Percentiles rank a stretch among this genome's conserved stretches.
Conservation (phyloP, 108 stramenopile species). For the Cyclostephanos invisitatus region DNA sequence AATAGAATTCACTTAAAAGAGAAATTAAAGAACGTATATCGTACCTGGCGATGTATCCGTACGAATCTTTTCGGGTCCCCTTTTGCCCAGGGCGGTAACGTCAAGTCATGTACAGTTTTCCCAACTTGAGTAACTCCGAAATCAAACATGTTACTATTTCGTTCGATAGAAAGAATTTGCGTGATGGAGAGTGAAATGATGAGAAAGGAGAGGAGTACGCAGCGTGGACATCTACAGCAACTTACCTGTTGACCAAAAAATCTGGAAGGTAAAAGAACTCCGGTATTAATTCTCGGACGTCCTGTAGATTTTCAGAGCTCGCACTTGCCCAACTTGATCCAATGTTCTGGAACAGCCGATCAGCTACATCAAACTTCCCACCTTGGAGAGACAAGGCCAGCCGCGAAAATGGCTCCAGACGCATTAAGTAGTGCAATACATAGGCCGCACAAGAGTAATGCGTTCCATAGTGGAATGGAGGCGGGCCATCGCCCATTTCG, state of each 20-base stretch:
- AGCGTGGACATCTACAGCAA: neutral
- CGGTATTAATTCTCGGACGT: constrained; percentile 98
- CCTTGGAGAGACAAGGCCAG: constrained; percentile 93
- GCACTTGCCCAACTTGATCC: constrained; percentile 86
- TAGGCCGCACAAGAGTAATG: constrained; percentile 97
- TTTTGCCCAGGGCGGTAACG: constrained; percentile 94
- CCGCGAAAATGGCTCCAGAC: constrained; percentile 93
- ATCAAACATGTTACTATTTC: constrained; percentile 73
- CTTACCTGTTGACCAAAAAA: constrained; percentile 77
- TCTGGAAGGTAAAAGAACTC: constrained; percentile 98
- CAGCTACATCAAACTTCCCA: constrained; percentile 96
- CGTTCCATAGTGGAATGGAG: constrained; percentile 97
- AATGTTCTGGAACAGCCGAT: constrained; percentile 94
- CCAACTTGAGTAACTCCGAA: constrained; percentile 86
- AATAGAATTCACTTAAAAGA: neutral
- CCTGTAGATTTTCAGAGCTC: constrained; percentile 86
- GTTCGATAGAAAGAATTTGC: neutral
- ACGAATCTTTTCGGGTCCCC: constrained; percentile 86
- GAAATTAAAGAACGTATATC: neutral
- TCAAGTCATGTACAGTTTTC: constrained; percentile 83
- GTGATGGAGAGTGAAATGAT: neutral
- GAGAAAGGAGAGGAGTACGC: neutral
- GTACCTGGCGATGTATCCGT: constrained; percentile 76
- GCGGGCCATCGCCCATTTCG: constrained; percentile 80
- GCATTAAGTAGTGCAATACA: constrained; percentile 95